Conservation (phyloP, 768 basidiomycete genomes). For the Rhodosporidiobolus odoratus region DNA sequence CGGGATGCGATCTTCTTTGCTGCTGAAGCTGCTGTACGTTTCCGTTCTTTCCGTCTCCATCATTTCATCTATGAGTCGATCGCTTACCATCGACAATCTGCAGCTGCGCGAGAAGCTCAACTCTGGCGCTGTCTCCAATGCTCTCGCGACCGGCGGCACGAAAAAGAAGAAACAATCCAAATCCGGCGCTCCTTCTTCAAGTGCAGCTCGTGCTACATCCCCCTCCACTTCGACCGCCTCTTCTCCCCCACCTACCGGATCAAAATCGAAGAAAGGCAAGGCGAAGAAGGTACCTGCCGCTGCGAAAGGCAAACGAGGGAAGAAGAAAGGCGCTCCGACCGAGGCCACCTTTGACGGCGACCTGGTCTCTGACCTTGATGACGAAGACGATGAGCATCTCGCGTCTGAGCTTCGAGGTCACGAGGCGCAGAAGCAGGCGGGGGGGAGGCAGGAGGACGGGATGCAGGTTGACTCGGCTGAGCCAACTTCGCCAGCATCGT, state of each 20-base stretch:
- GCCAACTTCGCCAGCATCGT: background rate
- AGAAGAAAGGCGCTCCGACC: constrained; percentile 15
- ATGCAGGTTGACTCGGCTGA: background rate
- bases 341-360: constrained; percentile 15
- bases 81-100: background rate
- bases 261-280: constrained; percentile 8
- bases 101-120: constrained; percentile 30
- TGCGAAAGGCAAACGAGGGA: background rate
- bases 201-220: background rate
- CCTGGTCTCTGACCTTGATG: constrained; percentile 15
- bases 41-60: background rate
- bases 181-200: background rate
- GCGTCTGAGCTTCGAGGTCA: background rate
- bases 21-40: constrained; percentile 23
- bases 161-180: constrained; percentile 6
- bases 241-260: background rate
- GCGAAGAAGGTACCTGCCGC: background rate
- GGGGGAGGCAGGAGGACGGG: background rate
- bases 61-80: background rate
- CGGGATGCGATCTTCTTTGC: constrained; percentile 37
- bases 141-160: constrained; percentile 12
- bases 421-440: background rate
- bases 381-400: constrained; percentile 16
- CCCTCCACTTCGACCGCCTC: background rate
- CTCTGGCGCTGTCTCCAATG: constrained; percentile 4